Base-by-base conservation (phyloP, 2,329 filamentous ascomycete genomes). In the Arthrobotrys sinensis region DNA sequence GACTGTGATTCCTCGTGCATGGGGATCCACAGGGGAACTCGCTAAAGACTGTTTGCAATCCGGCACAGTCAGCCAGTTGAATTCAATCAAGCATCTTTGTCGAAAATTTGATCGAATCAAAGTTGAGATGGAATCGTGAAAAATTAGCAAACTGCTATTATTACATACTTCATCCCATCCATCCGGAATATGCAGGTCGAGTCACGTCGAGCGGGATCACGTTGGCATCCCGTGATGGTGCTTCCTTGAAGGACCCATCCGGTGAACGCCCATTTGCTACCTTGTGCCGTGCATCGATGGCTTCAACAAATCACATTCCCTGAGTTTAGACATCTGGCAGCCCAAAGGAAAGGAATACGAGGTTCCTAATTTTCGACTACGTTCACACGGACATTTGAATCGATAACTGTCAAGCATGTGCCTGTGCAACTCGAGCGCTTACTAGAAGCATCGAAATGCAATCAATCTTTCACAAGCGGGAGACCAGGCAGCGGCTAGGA, bases 291-390 rank as follows among this genome's bases (percentile, higher is more conserved):
- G 28, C 52, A 32, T 38, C 19, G 12, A 53, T 36, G 12, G 16
- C 36, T 66, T 66, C 50, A 45, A 48, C 69, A 66, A 75, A 75
- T 75, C 70, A 75, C 69, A 48, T 60, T 67, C 52, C n/a, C 28
- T 32, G 32, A 43, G 19, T 62, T 57, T 46, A 75, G 53, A 75
- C 70, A 75, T 53, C 43, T 46, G 3, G 70, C 53, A 75, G 53
- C 50, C 70, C 62, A 75, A 52, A 66, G 40, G 55, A 38, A 52
- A 45, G 36, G 24, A 45, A 53, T 40, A 55, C 48, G 60, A 45
- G 40, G 36, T 73, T 60, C 55, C 50, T 24, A 50, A 60, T 32
- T 40, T 60, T 66, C 62, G 40, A 66, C 48, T 36, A 36, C 60
- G n/a, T n/a, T n/a, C n/a, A 50, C 55, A 63, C 67, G 45, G 43